Evolutionary conservation across 768 basidiomycete genomes (phyloP), one percentile per base, ranked within the genome.

Genomic region (Megacollybia marginata): DNA sequence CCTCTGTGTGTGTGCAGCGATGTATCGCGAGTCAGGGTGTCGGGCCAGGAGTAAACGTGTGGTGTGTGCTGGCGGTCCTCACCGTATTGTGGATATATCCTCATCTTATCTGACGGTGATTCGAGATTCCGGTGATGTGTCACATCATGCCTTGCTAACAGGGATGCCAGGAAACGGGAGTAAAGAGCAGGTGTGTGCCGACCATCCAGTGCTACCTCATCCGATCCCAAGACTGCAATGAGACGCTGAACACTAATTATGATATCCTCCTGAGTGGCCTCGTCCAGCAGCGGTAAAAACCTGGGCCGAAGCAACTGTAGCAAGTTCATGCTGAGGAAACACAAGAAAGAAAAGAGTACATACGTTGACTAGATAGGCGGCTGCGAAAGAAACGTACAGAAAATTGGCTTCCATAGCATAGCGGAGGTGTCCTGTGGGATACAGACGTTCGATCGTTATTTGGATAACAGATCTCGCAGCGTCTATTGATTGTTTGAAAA

Each of bases 351-450:
- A 16, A 48, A 42, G n/a, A 47, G 19, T 35, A 54, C 74, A 55
- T 56, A 83, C 80, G 62, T 82, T 81, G 46, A 82, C 67, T 19
- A 84, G 64, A 56, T 81, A 81, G 2, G 79, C 79, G 2, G 79
- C 72, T 9, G 80, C 80, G 55, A 80, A 84, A 5, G 80, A 71
- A 10, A 79, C 69, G 51, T 72, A 75, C 11, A 77, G 63, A 51
- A 75, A 76, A 52, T 71, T 67, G 13, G 75, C 69, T 47, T 73
- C 79, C 65, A 82, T 74, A 3, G 79, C 79, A 56, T 71, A 79
- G 10, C 77, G 73, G 20, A 82, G 64, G 54, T 72, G 73, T 2
- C 76, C 78, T 4, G 76, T 78, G 1, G 78, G 78, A 48, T 72
- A 74, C 11, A 82, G 61, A 40, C 69, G 67, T 44, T 80, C 73